Conservation (phyloP, 1,139 yeast species). For the Lodderomyces elongisporus region DNA sequence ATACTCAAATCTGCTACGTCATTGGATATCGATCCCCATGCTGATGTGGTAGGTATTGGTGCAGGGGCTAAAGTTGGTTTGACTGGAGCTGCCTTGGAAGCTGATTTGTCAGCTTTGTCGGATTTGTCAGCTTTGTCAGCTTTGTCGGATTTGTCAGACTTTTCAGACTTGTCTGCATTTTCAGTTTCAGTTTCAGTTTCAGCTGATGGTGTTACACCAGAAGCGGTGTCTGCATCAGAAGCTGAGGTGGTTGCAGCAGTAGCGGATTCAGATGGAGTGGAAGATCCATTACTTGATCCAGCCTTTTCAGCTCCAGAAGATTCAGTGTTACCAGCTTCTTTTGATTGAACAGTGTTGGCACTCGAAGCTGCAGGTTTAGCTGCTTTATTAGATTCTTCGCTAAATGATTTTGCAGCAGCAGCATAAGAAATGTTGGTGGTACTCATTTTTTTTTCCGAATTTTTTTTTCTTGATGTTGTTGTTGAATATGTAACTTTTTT, state of each 20-base stretch:
- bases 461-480: neutral
- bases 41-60: slow-evolving; percentile 66
- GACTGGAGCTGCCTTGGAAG: slow-evolving; percentile 3
- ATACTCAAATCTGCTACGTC: slow-evolving; percentile 16
- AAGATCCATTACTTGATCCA: slow-evolving; percentile 3
- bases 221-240: slow-evolving; percentile 4
- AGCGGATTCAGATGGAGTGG: too few species aligned
- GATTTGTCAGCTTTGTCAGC: too few species aligned
- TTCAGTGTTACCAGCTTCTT: slow-evolving; percentile 1
- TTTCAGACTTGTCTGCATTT: neutral
- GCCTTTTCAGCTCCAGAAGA: slow-evolving; percentile 4
- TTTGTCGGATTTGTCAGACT: too few species aligned
- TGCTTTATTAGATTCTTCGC: slow-evolving; percentile 4
- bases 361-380: slow-evolving; percentile 8
- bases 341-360: slow-evolving; percentile 7
- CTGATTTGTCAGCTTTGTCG: too few species aligned
- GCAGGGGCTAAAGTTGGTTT: slow-evolving; percentile 60
- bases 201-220: slow-evolving; percentile 2
- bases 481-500: too few species aligned
- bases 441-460: neutral
- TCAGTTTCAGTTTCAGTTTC: neutral
- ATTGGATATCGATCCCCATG: slow-evolving; percentile 51
- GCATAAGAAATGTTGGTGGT: slow-evolving; percentile 26
- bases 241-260: slow-evolving; percentile 8
- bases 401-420: slow-evolving; percentile 25